Conservation (phyloP, 2,329 filamentous ascomycete species). For the Aureobasidium lini region DNA sequence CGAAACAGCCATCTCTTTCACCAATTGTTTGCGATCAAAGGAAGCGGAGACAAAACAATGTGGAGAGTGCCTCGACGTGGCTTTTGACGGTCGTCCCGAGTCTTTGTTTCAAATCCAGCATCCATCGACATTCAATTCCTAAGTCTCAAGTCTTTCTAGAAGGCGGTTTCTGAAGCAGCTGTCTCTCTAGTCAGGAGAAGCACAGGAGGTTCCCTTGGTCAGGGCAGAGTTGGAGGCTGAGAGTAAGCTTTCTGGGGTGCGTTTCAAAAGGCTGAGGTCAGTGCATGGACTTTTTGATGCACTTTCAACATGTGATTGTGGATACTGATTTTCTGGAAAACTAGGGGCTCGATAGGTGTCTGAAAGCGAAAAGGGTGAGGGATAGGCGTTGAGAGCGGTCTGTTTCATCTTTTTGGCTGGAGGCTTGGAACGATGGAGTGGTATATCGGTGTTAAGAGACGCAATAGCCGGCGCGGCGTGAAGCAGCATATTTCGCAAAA, state of each 20-base stretch:
- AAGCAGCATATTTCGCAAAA: background rate
- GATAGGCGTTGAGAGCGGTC: background rate
- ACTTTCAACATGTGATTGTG: conserved; percentile 1
- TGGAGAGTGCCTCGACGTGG: background rate
- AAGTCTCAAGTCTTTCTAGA: background rate
- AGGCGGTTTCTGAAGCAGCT: background rate
- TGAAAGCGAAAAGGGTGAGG: background rate
- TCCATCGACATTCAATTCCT: background rate
- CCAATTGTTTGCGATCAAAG: background rate
- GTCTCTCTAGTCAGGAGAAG: background rate
- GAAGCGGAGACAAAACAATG: background rate
- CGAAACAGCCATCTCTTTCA: background rate
- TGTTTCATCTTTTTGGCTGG: background rate
- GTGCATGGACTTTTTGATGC: background rate
- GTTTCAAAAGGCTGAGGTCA: background rate
- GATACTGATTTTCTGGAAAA: background rate
- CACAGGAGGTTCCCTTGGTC: background rate
- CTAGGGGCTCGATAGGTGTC: background rate
- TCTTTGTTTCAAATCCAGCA: background rate
- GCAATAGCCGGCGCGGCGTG: background rate
- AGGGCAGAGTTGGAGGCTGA: background rate
- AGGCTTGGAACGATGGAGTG: no score
- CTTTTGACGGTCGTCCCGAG: background rate
- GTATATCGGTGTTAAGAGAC: background rate
- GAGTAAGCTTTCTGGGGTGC: background rate